Base-by-base conservation (phyloP, 2,329 filamentous ascomycete species). In the Xylaria sp. region DNA sequence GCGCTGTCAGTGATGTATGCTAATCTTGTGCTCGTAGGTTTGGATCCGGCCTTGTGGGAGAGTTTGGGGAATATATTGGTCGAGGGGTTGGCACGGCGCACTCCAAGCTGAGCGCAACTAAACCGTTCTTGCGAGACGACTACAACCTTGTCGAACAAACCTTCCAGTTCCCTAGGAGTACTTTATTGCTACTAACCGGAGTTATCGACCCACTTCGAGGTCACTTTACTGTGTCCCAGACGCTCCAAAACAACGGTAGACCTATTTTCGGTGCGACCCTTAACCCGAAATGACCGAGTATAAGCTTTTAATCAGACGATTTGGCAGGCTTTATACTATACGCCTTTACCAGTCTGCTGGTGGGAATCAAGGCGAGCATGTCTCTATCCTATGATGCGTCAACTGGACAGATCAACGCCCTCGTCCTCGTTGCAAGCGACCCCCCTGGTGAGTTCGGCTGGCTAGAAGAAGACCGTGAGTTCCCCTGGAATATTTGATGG, bases 41-140 rank as follows among this genome's bases (percentile, higher is more conserved):
- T 12, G 41, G 41, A 10, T 45, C 41, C 10, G 41, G 41, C 9
- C 41, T 45, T 45, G 10, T 45, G 23, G 41, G 41, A 45, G 41
- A 45, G n/a, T n/a, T 45, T 45, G 41, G n/a, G 41, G 41, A 45
- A 41, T 41, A 45, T 45, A 45, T 45, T 45, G 41, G 41, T 20
- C 41, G 41, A 18, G 41, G 41, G 41, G 41, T 12, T 45, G n/a
- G n/a, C 41, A 45, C 41, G n/a, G 41, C n/a, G n/a, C 8, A 45
- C 9, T 20, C 18, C 5, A 23, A 2, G 18, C 4, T 10, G 41
- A 23, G 2, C 8, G 7, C 23, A 4, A 20, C n/a, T n/a, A 45
- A 20, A n/a, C 41, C 41, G n/a, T 45, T 45, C 5, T 45, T 20
- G 5, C 41, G n/a, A 45, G 41, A 20, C 7, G 41, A 45, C n/a